These are phyloP conservation scores for Daedaleopsis sinensis DNA, from an alignment of 768 basidiomycete species.

Conservation along the genomic window DNA sequence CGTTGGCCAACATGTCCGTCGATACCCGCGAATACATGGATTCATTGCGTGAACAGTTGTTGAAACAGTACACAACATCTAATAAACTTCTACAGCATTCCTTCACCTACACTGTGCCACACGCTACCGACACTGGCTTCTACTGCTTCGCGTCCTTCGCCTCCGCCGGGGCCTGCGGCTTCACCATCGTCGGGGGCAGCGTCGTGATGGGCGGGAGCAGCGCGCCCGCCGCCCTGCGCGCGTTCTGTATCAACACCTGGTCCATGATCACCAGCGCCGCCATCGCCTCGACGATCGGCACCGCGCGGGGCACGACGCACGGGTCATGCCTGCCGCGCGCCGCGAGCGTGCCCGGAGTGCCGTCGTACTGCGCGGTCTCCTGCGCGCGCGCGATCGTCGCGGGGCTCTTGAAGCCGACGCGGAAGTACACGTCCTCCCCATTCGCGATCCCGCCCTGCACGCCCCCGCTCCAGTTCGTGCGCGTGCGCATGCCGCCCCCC, in stretches of 20 bases:
- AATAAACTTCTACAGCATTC: background rate
- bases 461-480: conserved; percentile 96
- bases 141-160: conserved; percentile 3
- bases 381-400: conserved; percentile 96
- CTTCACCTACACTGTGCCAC: background rate
- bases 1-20: background rate
- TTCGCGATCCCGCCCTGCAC: conserved; percentile 98
- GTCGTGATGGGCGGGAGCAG: conserved; percentile 85
- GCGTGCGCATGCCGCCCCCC: conserved; percentile 78
- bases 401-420: conserved; percentile 96
- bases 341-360: conserved; percentile 83
- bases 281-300: conserved; percentile 99
- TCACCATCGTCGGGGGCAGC: conserved; percentile 91
- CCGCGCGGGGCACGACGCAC: conserved; percentile 95
- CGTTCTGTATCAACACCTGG: conserved; percentile 85
- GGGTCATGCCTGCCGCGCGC: conserved; percentile 96
- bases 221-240: conserved; percentile 71
- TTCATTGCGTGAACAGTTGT: background rate
- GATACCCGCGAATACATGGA: background rate
- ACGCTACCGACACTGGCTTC: background rate
- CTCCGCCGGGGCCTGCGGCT: conserved; percentile 37
- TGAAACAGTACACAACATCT: background rate
- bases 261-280: conserved; percentile 96
- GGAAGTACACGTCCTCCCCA: conserved; percentile 96
- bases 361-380: conserved; percentile 90